Percentiles rank a stretch among this genome's conserved stretches.
phyloP scores from a whole-genome alignment of 2,329 filamentous ascomycete genomes.

The Aureobasidium vineae region DNA sequence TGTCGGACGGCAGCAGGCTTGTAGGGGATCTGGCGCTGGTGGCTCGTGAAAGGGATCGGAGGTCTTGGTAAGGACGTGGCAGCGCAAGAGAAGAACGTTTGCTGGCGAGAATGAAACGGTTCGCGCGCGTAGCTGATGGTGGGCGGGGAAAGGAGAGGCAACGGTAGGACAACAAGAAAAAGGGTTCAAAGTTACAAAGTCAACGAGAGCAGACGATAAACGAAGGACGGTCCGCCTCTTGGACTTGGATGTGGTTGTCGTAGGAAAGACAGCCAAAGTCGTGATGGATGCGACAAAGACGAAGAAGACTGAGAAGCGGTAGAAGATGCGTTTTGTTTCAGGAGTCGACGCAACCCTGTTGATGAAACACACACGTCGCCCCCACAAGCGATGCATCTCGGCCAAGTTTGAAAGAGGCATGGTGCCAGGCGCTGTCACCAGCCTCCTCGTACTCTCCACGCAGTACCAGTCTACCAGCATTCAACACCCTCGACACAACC shows the following conservation, averaged over 20 bases:
- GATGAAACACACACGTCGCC: conserved; percentile 22
- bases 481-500: background rate
- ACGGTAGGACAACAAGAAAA: conserved; percentile 25
- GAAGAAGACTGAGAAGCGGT: background rate
- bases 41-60: background rate
- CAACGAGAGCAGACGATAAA: conserved; percentile 19
- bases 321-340: conserved; percentile 18
- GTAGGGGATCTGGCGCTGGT: background rate
- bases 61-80: conserved; percentile 2
- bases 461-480: background rate
- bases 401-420: background rate
- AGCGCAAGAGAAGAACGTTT: conserved; percentile 19
- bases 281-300: conserved; percentile 20
- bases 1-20: conserved; percentile 10
- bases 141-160: conserved; percentile 26
- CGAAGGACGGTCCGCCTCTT: conserved; percentile 11
- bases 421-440: conserved; percentile 6
- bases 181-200: conserved; percentile 11
- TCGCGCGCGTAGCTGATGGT: conserved; percentile 22
- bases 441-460: background rate
- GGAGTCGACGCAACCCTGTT: conserved; percentile 10
- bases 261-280: conserved; percentile 2
- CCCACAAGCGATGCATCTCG: conserved; percentile 4
- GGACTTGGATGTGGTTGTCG: background rate
- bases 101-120: conserved; percentile 21